Percentiles rank a stretch among this genome's conserved stretches.
Conservation (phyloP, 2,329 filamentous ascomycete genomes). For the Aspergillus phoenicis region DNA sequence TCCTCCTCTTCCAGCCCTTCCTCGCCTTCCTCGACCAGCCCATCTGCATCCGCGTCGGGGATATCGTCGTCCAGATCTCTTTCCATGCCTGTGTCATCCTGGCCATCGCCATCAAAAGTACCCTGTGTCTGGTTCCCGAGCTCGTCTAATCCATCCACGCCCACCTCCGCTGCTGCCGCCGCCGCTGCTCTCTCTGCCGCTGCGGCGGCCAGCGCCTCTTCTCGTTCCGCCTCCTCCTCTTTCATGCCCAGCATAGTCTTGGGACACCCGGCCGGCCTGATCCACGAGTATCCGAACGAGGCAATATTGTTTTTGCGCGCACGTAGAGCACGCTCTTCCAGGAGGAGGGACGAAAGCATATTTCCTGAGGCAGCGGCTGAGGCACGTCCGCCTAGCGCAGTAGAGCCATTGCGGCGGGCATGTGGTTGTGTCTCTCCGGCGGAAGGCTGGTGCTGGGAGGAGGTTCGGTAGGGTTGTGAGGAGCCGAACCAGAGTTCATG, state of each 20-base stretch:
- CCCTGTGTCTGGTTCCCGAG: slow-evolving; percentile 34
- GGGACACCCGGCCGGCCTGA: slow-evolving; percentile 80
- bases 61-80: slow-evolving; percentile 52
- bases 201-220: slow-evolving; percentile 78
- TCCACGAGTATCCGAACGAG: slow-evolving; percentile 86
- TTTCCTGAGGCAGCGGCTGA: slow-evolving; percentile 60
- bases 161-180: slow-evolving; percentile 62
- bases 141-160: slow-evolving; percentile 39
- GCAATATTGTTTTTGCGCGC: slow-evolving; percentile 79
- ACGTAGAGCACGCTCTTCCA: slow-evolving; percentile 76
- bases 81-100: slow-evolving; percentile 42
- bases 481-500: slow-evolving; percentile 75
- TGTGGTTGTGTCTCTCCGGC: slow-evolving; percentile 9
- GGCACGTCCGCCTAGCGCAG: slow-evolving; percentile 27
- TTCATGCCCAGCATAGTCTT: slow-evolving; percentile 90
- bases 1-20: slow-evolving; percentile 55
- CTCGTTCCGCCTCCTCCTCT: slow-evolving; percentile 84
- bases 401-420: slow-evolving; percentile 17
- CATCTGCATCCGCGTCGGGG: slow-evolving; percentile 45
- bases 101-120: slow-evolving; percentile 38
- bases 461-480: slow-evolving; percentile 53
- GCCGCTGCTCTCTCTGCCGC: slow-evolving; percentile 72
- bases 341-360: slow-evolving; percentile 67
- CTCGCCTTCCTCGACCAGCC: slow-evolving; percentile 46
- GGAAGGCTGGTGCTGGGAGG: slow-evolving; percentile 27